These are phyloP conservation scores for Hypoxylon sp. DNA, from an alignment of 2,329 filamentous ascomycete species.

Conservation along the genomic window DNA sequence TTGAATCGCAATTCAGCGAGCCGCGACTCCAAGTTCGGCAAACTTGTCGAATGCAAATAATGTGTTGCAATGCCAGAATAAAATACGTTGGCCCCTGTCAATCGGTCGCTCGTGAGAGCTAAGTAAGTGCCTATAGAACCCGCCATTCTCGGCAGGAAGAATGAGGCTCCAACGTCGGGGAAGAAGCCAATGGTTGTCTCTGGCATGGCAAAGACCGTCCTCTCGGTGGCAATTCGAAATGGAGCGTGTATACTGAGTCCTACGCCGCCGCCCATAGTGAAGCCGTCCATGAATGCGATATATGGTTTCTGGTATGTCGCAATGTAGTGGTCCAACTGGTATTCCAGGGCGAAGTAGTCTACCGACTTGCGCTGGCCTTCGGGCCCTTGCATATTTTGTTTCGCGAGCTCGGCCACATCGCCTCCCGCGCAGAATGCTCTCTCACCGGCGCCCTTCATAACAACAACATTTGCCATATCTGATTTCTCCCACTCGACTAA, in stretches of 20 bases:
- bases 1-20: slow-evolving; percentile 91
- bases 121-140: slow-evolving; percentile 92
- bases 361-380: slow-evolving; percentile 81
- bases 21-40: slow-evolving; percentile 85
- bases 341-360: slow-evolving; percentile 95
- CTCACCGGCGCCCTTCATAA: slow-evolving; percentile 90
- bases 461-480: slow-evolving; percentile 90
- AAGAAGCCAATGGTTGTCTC: slow-evolving; percentile 99
- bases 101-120: slow-evolving; percentile 87
- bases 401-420: slow-evolving; percentile 85
- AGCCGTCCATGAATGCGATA: slow-evolving; percentile 95
- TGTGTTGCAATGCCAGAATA: slow-evolving; percentile 95
- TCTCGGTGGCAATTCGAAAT: slow-evolving; percentile 95
- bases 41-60: slow-evolving; percentile 91
- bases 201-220: slow-evolving; percentile 97
- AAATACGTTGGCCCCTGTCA: slow-evolving; percentile 87
- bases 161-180: slow-evolving; percentile 95
- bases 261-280: slow-evolving; percentile 98
- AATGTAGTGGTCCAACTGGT: slow-evolving; percentile 95
- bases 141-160: slow-evolving; percentile 93
- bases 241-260: slow-evolving; percentile 95
- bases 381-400: slow-evolving; percentile 76
- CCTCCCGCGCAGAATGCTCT: slow-evolving; percentile 94
- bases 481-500: slow-evolving; percentile 96
- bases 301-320: slow-evolving; percentile 95